phyloP scores from a whole-genome alignment of 495 filamentous ascomycete species.

The Penicillium argentinense region DNA sequence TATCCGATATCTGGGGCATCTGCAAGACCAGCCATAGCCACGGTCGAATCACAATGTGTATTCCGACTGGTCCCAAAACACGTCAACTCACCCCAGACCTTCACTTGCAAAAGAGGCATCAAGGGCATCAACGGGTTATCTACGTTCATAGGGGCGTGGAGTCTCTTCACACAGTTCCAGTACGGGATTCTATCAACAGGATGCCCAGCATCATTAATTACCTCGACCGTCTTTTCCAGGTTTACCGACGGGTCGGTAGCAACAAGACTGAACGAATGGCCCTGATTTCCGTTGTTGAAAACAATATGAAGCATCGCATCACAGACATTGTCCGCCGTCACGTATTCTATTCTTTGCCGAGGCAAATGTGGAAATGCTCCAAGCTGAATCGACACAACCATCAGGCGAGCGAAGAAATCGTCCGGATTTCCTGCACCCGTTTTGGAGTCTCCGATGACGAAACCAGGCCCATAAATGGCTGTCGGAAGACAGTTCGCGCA shows the following conservation, averaged over 20 bases:
- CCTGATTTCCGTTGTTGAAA: conserved; percentile 2
- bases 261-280: conserved; percentile 17
- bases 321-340: conserved; percentile 21
- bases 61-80: conserved; percentile 7
- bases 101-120: conserved; percentile 14
- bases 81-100: conserved; percentile 2
- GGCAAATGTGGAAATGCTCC: conserved; percentile 18
- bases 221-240: conserved; percentile 4
- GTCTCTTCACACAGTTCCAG: conserved; percentile 11
- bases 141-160: not conserved
- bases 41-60: not conserved
- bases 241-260: conserved; percentile 1
- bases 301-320: conserved; percentile 18
- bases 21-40: not conserved
- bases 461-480: conserved; percentile 26
- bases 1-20: not conserved
- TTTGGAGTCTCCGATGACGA: conserved; percentile 18
- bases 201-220: conserved; percentile 12
- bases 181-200: conserved; percentile 8
- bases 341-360: conserved; percentile 11
- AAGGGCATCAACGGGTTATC: conserved; percentile 4
- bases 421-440: conserved; percentile 21
- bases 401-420: conserved; percentile 25
- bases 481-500: conserved; percentile 10
- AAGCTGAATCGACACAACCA: conserved; percentile 16